These are phyloP conservation scores for Thielaviopsis musarum DNA, from an alignment of 2,329 filamentous ascomycete species.

Conservation along the genomic window DNA sequence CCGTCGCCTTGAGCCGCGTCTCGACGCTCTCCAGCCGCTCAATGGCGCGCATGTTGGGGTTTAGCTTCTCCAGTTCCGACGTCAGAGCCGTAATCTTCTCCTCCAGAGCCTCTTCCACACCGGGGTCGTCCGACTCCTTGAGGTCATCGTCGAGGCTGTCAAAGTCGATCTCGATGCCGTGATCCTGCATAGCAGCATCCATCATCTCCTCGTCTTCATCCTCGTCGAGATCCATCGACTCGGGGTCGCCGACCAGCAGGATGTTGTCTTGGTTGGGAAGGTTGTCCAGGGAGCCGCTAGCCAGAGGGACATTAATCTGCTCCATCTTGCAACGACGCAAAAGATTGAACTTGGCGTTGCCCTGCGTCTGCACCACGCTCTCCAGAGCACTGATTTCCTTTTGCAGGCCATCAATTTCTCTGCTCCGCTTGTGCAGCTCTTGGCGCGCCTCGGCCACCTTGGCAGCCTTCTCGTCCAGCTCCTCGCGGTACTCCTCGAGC, in stretches of 20 bases:
- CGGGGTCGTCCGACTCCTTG: slow-evolving; percentile 54
- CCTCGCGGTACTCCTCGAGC: slow-evolving; percentile 50
- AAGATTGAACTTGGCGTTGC: slow-evolving; percentile 65
- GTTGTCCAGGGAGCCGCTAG: slow-evolving; percentile 60
- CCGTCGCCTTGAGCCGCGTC: slow-evolving; percentile 62
- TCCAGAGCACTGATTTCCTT: slow-evolving; percentile 69
- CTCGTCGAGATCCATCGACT: slow-evolving; percentile 87
- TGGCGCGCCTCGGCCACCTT: slow-evolving; percentile 62
- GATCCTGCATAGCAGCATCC: slow-evolving; percentile 59
- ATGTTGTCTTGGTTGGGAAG: slow-evolving; percentile 69
- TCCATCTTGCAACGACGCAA: slow-evolving; percentile 85
- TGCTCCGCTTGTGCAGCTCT: slow-evolving; percentile 70
- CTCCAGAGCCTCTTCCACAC: slow-evolving; percentile 57
- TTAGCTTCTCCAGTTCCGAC: slow-evolving; percentile 76
- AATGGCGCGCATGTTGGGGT: slow-evolving; percentile 90
- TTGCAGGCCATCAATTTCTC: slow-evolving; percentile 56
- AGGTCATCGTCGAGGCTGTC: slow-evolving; percentile 65
- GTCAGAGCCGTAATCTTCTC: slow-evolving; percentile 62
- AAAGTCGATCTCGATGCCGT: slow-evolving; percentile 84
- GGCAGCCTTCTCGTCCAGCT: slow-evolving; percentile 52
- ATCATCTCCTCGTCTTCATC: slow-evolving; percentile 36
- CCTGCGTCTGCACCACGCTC: slow-evolving; percentile 70
- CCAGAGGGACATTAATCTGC: slow-evolving; percentile 72
- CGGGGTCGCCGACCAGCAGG: slow-evolving; percentile 57
- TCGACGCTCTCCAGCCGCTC: slow-evolving; percentile 81